Base-by-base conservation (phyloP, 106 monocot genomes). In the Chionographis japonica region DNA sequence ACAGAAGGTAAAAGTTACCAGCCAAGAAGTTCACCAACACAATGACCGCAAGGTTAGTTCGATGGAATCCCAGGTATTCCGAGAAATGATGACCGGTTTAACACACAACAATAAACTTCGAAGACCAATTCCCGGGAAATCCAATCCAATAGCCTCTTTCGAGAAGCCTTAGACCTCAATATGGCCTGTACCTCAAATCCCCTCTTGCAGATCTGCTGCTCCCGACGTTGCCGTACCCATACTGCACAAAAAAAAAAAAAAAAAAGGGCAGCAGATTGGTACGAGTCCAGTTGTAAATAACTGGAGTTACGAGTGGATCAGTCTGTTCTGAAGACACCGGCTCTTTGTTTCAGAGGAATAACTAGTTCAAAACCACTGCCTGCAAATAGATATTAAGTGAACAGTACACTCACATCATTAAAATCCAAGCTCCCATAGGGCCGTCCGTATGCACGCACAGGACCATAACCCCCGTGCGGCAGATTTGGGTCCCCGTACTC, bases 141-240 rank as follows among this genome's bases (percentile, higher is more conserved):
- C 11, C 27, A 27, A 27, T 27, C 27, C 27, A 27, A 27, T 1
- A 27, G 27, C 27, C 27, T 27, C 27, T 27, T 27, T 27, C 1
- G 27, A 27, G 27, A 27, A 27, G 27, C 27, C 27, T 27, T 27
- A 27, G 27, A 27, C 12, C 8, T 65, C 81, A 94, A 61, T 94
- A 94, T 12, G 94, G 94, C 62, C 87, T 84, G 80, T 90, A 94
- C 84, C 94, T 81, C 87, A 79, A 87, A 69, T 94, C 94, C 83
- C 78, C 80, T 75, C 90, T 85, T 54, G 90, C 78, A 27, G 72
- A 50, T 66, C 83, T 87, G 75, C 82, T 77, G 66, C 87, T 77
- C 35, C 85, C 77, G 65, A 83, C 52, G 14, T 75, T 69, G 50
- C 94, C 94, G 69, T 87, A 90, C n/a, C 94, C 94, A 77, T 87